A percentile compares a stretch with the other conserved stretches of the same genome.
Evolutionary conservation across 805 yeast species (phyloP).

Genomic region (Cyberlindnera euphorbiae): DNA sequence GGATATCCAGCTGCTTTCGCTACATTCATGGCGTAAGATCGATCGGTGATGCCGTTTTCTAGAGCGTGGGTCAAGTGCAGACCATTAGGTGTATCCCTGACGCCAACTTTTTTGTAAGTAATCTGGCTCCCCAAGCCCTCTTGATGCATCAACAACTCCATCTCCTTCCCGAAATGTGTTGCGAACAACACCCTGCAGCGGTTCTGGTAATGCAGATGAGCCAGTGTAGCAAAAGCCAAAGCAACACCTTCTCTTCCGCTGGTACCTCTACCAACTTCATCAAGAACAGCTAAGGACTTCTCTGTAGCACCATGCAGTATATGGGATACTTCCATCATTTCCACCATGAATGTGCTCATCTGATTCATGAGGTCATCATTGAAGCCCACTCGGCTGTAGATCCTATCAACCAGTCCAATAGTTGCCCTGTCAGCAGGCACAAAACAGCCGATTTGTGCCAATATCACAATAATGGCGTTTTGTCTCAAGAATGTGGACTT

Average conservation of each 20-base stretch:
- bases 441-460: constrained; percentile 88
- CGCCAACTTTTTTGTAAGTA: constrained; percentile 78
- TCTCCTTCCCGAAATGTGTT: constrained; percentile 88
- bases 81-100: too few species aligned
- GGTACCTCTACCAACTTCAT: constrained; percentile 83
- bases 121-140: constrained; percentile 62
- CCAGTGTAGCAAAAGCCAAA: constrained; percentile 92
- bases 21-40: constrained; percentile 95
- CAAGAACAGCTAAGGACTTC: constrained; percentile 82
- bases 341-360: constrained; percentile 93
- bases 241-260: constrained; percentile 95
- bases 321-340: constrained; percentile 89
- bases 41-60: constrained; percentile 86
- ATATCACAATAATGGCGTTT: constrained; percentile 77
- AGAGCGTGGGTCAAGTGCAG: constrained; percentile 84
- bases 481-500: constrained; percentile 90
- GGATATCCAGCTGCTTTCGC: constrained; percentile 95
- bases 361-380: constrained; percentile 96
- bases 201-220: constrained; percentile 66
- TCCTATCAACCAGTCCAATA: constrained; percentile 81
- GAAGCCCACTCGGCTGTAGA: constrained; percentile 93
- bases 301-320: constrained; percentile 75
- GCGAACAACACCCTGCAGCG: constrained; percentile 85
- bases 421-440: constrained; percentile 79
- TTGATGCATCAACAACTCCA: constrained; percentile 66